Evolutionary conservation across 75 land plant genomes (phyloP), one percentile per base, ranked within the genome.

Genomic region (Isoetes taiwanensis): DNA sequence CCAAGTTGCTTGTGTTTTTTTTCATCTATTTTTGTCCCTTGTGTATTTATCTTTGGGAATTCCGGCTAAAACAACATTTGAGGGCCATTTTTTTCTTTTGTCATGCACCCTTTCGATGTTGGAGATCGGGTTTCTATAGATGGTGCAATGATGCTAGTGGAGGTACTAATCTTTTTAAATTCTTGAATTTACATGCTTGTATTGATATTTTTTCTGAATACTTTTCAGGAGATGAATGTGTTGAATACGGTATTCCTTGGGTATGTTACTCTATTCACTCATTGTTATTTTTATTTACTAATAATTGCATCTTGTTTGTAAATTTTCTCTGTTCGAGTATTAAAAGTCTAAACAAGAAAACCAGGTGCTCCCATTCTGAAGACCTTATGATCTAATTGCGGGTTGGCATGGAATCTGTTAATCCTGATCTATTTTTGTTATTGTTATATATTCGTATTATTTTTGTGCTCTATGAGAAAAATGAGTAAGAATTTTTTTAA

Each of bases 211-310:
- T n/a, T n/a, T n/a, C n/a, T n/a, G n/a, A n/a, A n/a, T n/a, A n/a
- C 12, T 52, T n/a, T 70, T 20, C 77, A 80, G 58, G 80, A 81
- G 61, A 81, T 77, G 78, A 81, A 77, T 33, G 66, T 77, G 23
- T 39, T 77, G 57, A 71, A 69, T 6, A 73, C 77, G 1, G 54
- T 74, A 4, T 77, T 77, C 39, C 63, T 81, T 27, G 53, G 77
- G 56, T 77, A 59, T 52, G 71, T 50, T 62, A n/a, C n/a, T 35
- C 60, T 58, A 14, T 17, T 14, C 19, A 58, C 5, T 23, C 2
- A 32, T 5, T 37, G 14, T 5, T 58, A 17, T 32, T 34, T 30
- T 27, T 10, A 10, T 6, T 25, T 25, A 11, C 57, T 8, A 27
- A 55, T 55, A 12, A 11, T 8, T 9, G 19, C 8, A 12, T 48